Base-by-base conservation (phyloP, 1,139 yeast species). In the Arxiozyma bovina region DNA sequence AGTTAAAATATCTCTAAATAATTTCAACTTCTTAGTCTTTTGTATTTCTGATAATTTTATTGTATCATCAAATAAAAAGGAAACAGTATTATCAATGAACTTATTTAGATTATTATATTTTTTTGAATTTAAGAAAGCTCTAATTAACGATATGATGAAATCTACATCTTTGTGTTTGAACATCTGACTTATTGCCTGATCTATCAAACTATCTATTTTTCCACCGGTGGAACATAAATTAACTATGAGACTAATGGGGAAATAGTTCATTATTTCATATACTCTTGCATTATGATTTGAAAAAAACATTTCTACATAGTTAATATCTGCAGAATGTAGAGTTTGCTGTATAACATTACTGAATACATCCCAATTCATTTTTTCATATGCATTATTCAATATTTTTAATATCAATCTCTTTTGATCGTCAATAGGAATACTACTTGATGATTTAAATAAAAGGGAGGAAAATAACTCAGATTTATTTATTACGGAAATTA, bases 251-350 rank as follows among this genome's bases (percentile, higher is more conserved):
- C 21, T 34, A 3, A 34, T 22, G 7, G 40, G 45, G 22, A 49
- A 21, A 43, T 42, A 20, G 7, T 11, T 20, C 40, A 49, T 27
- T 8, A 49, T 42, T 17, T 42, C 46, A 17, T 30, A 42, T 11
- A 42, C 30, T 17, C 22, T 42, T 6, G 38, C n/a, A 17, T 49
- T 49, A 27, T 49, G 45, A n/a, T 41, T 41, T 7, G 45, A 49
- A n/a, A 49, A 49, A 17, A 49, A 49, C 51, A 41, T 49, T 43
- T 42, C 42, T 4, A 41, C 21, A 45, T 42, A 30, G n/a, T 27
- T 40, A 17, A 25, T n/a, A 6, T 47, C 27, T 9, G 51, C 17
- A 8, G 23, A 38, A 5, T 21, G 43, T 38, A 46, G 23, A 1
- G 42, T 34, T 15, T 34, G 27, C 22, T 46, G 43, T 17, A 46